phyloP scores from a whole-genome alignment of 2,329 filamentous ascomycete species.

The Aplosporella prunicola region DNA sequence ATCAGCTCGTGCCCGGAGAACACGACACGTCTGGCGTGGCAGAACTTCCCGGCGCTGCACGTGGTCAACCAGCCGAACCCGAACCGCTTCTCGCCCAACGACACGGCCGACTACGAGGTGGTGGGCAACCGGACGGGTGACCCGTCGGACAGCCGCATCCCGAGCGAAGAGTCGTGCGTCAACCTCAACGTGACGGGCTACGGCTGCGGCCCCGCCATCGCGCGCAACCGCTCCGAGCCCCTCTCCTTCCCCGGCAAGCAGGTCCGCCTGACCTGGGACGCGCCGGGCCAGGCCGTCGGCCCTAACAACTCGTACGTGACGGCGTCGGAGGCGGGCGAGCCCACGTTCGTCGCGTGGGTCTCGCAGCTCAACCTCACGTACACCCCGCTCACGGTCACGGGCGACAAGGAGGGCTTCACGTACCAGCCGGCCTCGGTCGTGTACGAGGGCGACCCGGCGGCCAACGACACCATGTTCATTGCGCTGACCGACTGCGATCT shows the following conservation, averaged over 20 bases:
- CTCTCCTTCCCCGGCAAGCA: conserved; percentile 65
- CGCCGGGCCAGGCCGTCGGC: conserved; percentile 56
- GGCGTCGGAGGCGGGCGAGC: conserved; percentile 43
- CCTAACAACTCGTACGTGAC: conserved; percentile 80
- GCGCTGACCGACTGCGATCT: conserved; percentile 61
- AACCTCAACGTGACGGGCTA: conserved; percentile 46
- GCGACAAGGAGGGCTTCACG: conserved; percentile 51
- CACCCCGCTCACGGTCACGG: conserved; percentile 54
- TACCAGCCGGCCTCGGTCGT: conserved; percentile 63
- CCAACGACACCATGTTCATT: conserved; percentile 74
- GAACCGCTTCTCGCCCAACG: conserved; percentile 54
- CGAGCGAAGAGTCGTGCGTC: conserved; percentile 44
- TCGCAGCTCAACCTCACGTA: conserved; percentile 54
- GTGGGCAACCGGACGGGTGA: conserved; percentile 50
- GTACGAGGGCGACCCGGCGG: conserved; percentile 56
- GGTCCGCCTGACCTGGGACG: conserved; percentile 65
- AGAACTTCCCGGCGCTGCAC: conserved; percentile 68
- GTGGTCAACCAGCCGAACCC: conserved; percentile 71
- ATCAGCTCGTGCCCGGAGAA: conserved; percentile 66
- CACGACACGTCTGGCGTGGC: conserved; percentile 69
- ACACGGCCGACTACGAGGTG: conserved; percentile 55
- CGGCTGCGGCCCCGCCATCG: conserved; percentile 55
- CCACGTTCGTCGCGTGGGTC: conserved; percentile 66
- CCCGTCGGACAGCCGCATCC: conserved; percentile 40
- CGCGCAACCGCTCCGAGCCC: conserved; percentile 58